Conservation (phyloP, 2,329 filamentous ascomycete species). For the Fusarium mangiferae region DNA sequence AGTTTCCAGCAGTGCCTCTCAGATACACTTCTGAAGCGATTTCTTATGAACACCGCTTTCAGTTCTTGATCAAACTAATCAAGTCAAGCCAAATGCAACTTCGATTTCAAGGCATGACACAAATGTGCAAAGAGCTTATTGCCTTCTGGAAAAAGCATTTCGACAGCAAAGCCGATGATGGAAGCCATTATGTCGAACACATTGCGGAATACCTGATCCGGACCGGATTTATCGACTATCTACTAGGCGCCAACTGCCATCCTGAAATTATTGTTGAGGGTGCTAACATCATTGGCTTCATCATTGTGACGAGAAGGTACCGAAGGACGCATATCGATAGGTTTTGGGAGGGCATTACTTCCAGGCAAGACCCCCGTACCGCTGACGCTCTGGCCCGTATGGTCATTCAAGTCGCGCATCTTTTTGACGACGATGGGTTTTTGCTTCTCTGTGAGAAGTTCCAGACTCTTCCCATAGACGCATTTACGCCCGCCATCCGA, state of each 20-base stretch:
- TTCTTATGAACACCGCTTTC: slow-evolving; percentile 75
- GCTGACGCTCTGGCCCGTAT: slow-evolving; percentile 81
- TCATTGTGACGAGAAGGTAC: slow-evolving; percentile 82
- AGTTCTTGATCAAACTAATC: slow-evolving; percentile 75
- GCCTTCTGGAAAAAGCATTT: slow-evolving; percentile 69
- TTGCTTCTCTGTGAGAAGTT: slow-evolving; percentile 79
- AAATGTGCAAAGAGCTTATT: slow-evolving; percentile 78
- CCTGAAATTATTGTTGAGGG: slow-evolving; percentile 87
- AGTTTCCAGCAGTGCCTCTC: slow-evolving; percentile 51
- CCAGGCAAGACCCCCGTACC: slow-evolving; percentile 86
- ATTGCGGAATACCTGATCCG: slow-evolving; percentile 75
- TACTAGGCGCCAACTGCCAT: slow-evolving; percentile 90
- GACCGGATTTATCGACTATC: slow-evolving; percentile 82
- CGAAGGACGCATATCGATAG: slow-evolving; percentile 76
- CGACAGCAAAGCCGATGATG: slow-evolving; percentile 54
- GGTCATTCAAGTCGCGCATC: slow-evolving; percentile 58
- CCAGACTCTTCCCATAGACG: slow-evolving; percentile 68
- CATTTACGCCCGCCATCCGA: slow-evolving; percentile 70
- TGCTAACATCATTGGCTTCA: slow-evolving; percentile 85
- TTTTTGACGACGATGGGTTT: slow-evolving; percentile 62
- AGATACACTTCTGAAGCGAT: slow-evolving; percentile 61
- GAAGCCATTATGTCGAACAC: slow-evolving; percentile 67
- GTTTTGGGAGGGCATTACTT: slow-evolving; percentile 85
- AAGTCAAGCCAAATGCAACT: slow-evolving; percentile 91
- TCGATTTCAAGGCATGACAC: slow-evolving; percentile 80